Conservation (phyloP, 176 grass and related monocot species). For the Oropetium thomaeum region DNA sequence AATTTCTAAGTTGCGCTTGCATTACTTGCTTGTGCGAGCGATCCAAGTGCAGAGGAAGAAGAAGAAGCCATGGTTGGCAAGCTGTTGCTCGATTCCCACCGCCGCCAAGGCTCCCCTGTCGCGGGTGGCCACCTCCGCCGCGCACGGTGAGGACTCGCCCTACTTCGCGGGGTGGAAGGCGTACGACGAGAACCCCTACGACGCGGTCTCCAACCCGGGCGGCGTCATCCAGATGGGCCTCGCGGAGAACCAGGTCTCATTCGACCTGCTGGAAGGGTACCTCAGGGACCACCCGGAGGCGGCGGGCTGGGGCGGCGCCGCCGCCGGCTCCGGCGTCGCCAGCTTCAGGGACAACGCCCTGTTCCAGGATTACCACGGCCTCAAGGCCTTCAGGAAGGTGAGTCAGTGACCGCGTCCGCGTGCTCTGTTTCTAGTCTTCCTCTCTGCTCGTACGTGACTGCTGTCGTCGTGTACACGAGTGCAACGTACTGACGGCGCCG, state of each 20-base stretch:
- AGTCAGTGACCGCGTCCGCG: neutral
- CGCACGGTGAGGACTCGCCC: constrained; percentile 82
- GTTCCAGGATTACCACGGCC: constrained; percentile 92
- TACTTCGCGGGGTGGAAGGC: constrained; percentile 94
- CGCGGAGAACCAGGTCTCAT: constrained; percentile 91
- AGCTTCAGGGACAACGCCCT: constrained; percentile 88
- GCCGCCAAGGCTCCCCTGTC: constrained; percentile 36
- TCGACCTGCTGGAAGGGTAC: constrained; percentile 81
- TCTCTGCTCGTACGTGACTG: too few relatives aligned
- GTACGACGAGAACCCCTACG: constrained; percentile 77
- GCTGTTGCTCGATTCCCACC: constrained; percentile 13
- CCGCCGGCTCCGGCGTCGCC: constrained; percentile 20
- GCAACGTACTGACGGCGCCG: neutral
- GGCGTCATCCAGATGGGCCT: constrained; percentile 95
- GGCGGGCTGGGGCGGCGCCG: constrained; percentile 31
- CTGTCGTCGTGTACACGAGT: too few relatives aligned
- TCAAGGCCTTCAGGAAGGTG: constrained; percentile 70
- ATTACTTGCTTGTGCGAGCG: neutral
- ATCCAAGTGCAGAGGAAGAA: neutral
- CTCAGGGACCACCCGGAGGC: constrained; percentile 60
- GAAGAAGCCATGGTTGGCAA: constrained; percentile 36
- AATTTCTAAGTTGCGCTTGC: neutral
- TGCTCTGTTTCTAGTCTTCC: too few relatives aligned
- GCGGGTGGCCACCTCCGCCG: constrained; percentile 46
- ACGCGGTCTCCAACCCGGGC: constrained; percentile 49